A percentile compares a stretch with the other conserved stretches of the same genome.
Evolutionary conservation across 495 filamentous ascomycete species (phyloP).

Genomic region (Xylaria telfairii): DNA sequence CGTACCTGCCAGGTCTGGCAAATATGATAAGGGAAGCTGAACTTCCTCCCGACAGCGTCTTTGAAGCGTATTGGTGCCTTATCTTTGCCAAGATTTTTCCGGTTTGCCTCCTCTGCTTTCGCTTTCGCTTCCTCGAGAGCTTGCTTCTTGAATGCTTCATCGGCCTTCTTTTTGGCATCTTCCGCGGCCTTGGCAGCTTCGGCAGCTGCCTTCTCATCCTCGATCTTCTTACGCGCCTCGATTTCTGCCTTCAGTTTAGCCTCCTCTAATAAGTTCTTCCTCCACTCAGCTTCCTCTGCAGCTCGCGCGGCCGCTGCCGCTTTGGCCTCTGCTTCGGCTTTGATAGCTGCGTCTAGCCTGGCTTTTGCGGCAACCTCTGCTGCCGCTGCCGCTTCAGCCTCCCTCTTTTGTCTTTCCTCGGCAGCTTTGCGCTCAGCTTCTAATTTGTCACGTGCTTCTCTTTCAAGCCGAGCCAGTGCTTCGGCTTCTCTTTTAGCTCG

Average conservation of each 20-base stretch:
- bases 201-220: constrained; percentile 39
- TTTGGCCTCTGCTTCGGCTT: constrained; percentile 50
- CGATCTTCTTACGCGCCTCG: constrained; percentile 42
- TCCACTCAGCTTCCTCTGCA: constrained; percentile 56
- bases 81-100: constrained; percentile 50
- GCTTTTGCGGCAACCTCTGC: constrained; percentile 48
- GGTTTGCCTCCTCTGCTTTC: constrained; percentile 60
- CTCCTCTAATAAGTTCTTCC: constrained; percentile 46
- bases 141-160: constrained; percentile 55
- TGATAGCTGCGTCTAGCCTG: constrained; percentile 48
- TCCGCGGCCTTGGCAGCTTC: constrained; percentile 40
- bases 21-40: constrained; percentile 81
- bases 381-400: constrained; percentile 54
- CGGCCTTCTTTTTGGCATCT: constrained; percentile 46
- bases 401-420: constrained; percentile 58
- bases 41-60: constrained; percentile 84
- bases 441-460: constrained; percentile 44
- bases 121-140: constrained; percentile 49
- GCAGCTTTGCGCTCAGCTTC: constrained; percentile 51
- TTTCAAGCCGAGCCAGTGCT: constrained; percentile 45
- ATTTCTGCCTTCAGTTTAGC: constrained; percentile 39
- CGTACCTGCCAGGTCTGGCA: constrained; percentile 82
- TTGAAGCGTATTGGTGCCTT: constrained; percentile 76
- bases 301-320: constrained; percentile 48
- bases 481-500: constrained; percentile 45